Conservation (phyloP, 78 protist species). For the Dictyostelium firmibasis region DNA sequence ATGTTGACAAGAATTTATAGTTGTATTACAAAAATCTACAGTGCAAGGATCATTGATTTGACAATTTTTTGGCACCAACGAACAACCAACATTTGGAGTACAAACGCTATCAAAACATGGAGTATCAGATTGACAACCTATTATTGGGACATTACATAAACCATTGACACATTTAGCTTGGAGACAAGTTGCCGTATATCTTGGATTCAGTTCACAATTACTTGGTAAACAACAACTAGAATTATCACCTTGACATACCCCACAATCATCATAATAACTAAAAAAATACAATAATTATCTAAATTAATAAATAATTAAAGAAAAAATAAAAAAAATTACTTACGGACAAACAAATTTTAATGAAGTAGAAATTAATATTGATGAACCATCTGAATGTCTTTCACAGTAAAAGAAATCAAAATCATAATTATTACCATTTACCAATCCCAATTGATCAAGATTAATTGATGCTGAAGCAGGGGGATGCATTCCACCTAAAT, state of each 20-base stretch:
- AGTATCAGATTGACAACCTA: neutral
- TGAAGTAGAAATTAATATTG: neutral
- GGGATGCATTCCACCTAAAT: constrained; percentile 45
- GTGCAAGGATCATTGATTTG: neutral
- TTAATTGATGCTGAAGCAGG: neutral
- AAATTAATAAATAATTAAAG: too few species aligned
- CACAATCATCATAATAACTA: constrained; percentile 9
- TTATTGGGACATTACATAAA: neutral
- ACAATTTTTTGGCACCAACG: neutral
- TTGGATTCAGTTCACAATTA: neutral
- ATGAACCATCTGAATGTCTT: neutral
- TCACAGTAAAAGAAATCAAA: constrained; percentile 74
- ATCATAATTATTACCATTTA: neutral
- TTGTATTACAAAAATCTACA: neutral
- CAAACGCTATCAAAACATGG: constrained; percentile 19
- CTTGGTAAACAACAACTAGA: neutral
- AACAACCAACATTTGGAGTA: neutral
- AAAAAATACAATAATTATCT: too few species aligned
- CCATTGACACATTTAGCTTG: neutral
- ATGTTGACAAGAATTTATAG: neutral
- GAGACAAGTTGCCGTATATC: neutral
- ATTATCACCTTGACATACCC: constrained; percentile 49
- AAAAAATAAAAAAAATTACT: too few species aligned
- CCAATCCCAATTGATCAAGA: neutral
- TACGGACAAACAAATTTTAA: constrained; percentile 5